These are phyloP conservation scores for Coprinellus micaceus DNA, from an alignment of 768 basidiomycete genomes.

Conservation along the genomic window DNA sequence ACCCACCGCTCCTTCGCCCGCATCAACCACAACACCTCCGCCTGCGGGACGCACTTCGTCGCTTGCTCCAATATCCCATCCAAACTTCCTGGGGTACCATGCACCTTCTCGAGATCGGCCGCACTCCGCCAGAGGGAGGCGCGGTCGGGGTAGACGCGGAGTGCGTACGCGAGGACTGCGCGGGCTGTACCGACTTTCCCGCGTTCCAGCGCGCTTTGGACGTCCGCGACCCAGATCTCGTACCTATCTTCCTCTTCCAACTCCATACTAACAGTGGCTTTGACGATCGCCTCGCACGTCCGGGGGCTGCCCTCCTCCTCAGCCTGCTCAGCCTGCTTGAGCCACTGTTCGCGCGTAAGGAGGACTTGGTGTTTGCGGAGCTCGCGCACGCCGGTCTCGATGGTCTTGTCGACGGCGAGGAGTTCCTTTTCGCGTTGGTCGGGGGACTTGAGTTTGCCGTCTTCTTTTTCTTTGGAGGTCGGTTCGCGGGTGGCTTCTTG, in stretches of 20 bases:
- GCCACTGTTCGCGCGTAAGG: constrained; percentile 89
- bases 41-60: constrained; percentile 88
- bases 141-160: constrained; percentile 87
- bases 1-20: constrained; percentile 97
- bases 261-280: constrained; percentile 92
- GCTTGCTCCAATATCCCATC: constrained; percentile 80
- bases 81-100: constrained; percentile 80
- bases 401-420: constrained; percentile 80
- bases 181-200: constrained; percentile 80
- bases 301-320: constrained; percentile 80
- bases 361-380: constrained; percentile 82
- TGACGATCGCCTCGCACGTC: constrained; percentile 93
- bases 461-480: constrained; percentile 78
- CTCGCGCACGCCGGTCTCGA: constrained; percentile 77
- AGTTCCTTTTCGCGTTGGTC: constrained; percentile 62
- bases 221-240: constrained; percentile 89
- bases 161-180: constrained; percentile 85
- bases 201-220: constrained; percentile 72
- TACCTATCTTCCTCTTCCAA: constrained; percentile 91
- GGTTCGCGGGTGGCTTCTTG: constrained; percentile 70
- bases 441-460: constrained; percentile 67
- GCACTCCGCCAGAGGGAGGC: constrained; percentile 86
- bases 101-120: constrained; percentile 88
- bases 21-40: constrained; percentile 97
- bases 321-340: constrained; percentile 91